Base-by-base conservation (phyloP, 768 basidiomycete species). In the Rhodotorula taiwanensis region DNA sequence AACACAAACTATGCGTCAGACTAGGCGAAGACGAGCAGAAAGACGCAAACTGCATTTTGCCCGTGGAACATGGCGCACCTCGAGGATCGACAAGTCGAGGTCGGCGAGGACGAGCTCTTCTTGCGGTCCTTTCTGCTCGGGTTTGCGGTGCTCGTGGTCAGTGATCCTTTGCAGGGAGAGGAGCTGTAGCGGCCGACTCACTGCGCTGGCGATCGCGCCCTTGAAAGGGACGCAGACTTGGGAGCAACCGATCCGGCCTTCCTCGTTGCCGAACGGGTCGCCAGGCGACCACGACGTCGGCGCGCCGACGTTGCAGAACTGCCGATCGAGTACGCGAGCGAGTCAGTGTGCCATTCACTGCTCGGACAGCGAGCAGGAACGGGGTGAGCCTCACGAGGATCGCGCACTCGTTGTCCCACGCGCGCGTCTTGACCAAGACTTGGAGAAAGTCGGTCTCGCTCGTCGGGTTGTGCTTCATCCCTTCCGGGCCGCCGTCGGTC, bases 321-420 rank as follows among this genome's bases (percentile, higher is more conserved):
- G 57, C 31, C 5, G n/a, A n/a, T n/a, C n/a, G n/a, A n/a, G n/a
- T n/a, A n/a, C n/a, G n/a, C n/a, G n/a, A n/a, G n/a, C n/a, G n/a
- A n/a, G n/a, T n/a, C n/a, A n/a, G n/a, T n/a, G n/a, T n/a, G n/a
- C n/a, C n/a, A n/a, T n/a, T n/a, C n/a, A n/a, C n/a, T n/a, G n/a
- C n/a, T n/a, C n/a, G n/a, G 2, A 9, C 3, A 34, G 43, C 13
- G 2, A 23, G 14, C 10, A 44, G n/a, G 23, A 20, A 18, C 8
- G 21, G 3, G 14, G 41, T 33, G 7, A 31, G 44, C 18, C 28
- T 2, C n/a, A 64, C 63, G 27, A 65, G 34, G 25, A 72, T 49
- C 1, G 56, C 66, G 28, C 63, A 66, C 47, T 70, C 71, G 60
- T 67, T 67, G 49, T 72, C 71, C 45, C 65, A 70, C 4, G 66